Evolutionary conservation across 768 basidiomycete species (phyloP).

Genomic region (Psilocybe azurescens): DNA sequence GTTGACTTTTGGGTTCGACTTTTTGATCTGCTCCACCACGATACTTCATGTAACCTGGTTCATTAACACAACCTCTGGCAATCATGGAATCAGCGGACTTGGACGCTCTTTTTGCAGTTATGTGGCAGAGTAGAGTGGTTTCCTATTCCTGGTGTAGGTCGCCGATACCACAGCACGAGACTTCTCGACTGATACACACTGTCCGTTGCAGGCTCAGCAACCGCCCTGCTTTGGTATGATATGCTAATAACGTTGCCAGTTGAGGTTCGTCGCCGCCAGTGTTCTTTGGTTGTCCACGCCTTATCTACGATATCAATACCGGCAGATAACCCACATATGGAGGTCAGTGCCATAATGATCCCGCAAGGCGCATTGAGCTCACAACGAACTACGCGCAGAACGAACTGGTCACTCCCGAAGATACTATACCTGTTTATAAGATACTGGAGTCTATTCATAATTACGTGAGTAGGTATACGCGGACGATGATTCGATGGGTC

Average conservation of each 20-base stretch:
- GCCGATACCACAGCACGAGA: neutral
- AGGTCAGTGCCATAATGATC: neutral
- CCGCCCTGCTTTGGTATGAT: constrained; percentile 3
- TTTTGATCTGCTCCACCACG: neutral
- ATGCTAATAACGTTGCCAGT: neutral
- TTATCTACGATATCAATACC: neutral
- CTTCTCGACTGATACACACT: neutral
- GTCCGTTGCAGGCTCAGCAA: neutral
- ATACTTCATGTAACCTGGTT: neutral
- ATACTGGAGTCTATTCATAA: constrained; percentile 8
- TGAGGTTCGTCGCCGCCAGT: neutral
- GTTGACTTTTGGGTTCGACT: too few relatives aligned
- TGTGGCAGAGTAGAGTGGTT: neutral
- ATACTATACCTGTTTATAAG: constrained; percentile 7
- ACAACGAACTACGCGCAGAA: neutral
- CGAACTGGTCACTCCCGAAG: constrained; percentile 1
- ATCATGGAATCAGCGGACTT: neutral
- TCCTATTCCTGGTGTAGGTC: neutral
- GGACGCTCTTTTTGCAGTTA: neutral
- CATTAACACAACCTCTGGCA: neutral
- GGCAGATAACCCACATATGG: constrained; percentile 4
- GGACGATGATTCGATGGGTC: neutral
- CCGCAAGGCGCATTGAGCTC: neutral
- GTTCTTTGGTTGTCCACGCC: neutral
- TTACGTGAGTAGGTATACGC: neutral